Conservation (phyloP, 805 yeast species). For the Lachancea meyersii region DNA sequence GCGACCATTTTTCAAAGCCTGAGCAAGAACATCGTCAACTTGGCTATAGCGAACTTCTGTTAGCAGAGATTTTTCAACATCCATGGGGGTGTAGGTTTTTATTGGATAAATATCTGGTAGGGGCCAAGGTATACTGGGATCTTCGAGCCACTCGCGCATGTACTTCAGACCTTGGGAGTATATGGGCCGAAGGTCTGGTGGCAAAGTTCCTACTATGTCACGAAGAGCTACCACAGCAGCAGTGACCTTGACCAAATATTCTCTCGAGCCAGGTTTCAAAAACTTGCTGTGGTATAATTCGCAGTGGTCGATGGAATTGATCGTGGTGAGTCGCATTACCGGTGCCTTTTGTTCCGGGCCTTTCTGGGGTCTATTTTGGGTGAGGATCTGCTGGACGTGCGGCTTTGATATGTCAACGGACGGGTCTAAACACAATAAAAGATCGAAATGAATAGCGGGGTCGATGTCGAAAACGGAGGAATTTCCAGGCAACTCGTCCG, state of each 20-base stretch:
- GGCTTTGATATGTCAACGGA: conserved; percentile 41
- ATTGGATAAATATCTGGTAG: conserved; percentile 66
- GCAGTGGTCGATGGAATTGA: conserved; percentile 81
- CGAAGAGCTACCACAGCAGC: conserved; percentile 79
- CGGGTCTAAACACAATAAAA: conserved; percentile 59
- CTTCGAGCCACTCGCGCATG: conserved; percentile 54
- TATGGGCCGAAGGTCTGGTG: conserved; percentile 72
- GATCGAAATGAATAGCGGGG: conserved; percentile 40
- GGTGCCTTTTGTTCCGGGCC: conserved; percentile 38
- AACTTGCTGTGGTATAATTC: conserved; percentile 42
- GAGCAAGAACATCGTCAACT: conserved; percentile 39
- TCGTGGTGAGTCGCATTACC: conserved; percentile 63
- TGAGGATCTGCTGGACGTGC: conserved; percentile 31
- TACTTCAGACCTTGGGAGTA: conserved; percentile 60
- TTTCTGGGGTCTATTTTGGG: conserved; percentile 25
- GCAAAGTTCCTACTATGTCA: conserved; percentile 74
- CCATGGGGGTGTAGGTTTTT: conserved; percentile 56
- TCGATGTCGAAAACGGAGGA: conserved; percentile 19
- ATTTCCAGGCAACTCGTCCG: conserved; percentile 20
- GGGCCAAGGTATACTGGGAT: conserved; percentile 56
- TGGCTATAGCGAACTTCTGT: conserved; percentile 63
- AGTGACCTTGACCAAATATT: conserved; percentile 58
- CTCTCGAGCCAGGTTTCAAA: conserved; percentile 30
- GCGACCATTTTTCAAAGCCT: conserved; percentile 27
- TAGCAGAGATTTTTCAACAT: conserved; percentile 71